Conservation (phyloP, 768 basidiomycete species). For the Butyriboletus loyo region DNA sequence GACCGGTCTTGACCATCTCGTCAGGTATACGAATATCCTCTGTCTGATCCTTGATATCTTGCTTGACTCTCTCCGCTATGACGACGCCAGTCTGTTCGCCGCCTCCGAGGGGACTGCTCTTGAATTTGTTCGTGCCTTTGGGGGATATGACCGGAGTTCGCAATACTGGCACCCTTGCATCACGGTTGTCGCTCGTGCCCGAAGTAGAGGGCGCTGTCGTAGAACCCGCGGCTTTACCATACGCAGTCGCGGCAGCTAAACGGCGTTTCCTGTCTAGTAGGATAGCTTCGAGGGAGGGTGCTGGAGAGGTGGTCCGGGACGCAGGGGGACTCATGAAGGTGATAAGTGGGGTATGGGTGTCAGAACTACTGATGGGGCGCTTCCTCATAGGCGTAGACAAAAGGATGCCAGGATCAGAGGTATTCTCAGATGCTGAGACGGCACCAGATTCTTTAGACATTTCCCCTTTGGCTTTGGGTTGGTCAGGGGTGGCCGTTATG, state of each 20-base stretch:
- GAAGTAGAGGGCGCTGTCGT: constrained; percentile 2
- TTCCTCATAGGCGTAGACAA: constrained; percentile 14
- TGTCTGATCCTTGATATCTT: constrained; percentile 25
- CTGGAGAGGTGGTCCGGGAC: constrained; percentile 44
- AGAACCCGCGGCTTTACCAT: constrained; percentile 15
- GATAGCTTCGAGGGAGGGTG: constrained; percentile 62
- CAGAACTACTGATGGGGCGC: constrained; percentile 12
- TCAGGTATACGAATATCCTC: constrained; percentile 33
- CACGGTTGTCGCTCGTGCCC: constrained; percentile 14
- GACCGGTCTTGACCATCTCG: constrained; percentile 34
- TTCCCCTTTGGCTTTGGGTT: constrained; percentile 2
- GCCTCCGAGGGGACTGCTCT: constrained; percentile 67
- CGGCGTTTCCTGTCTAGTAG: constrained; percentile 65
- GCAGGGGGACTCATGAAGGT: constrained; percentile 9
- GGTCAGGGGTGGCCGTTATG: background rate
- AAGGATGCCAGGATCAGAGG: background rate
- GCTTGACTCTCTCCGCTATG: constrained; percentile 49
- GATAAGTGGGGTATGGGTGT: constrained; percentile 10
- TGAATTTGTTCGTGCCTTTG: constrained; percentile 59
- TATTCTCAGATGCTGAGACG: background rate
- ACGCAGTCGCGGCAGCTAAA: constrained; percentile 25
- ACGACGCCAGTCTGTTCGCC: constrained; percentile 42
- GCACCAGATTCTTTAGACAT: background rate
- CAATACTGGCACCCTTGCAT: constrained; percentile 5
- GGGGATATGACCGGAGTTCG: constrained; percentile 17